Evolutionary conservation across 306 rosid genomes (phyloP).

Genomic region (Benincasa hispida): DNA sequence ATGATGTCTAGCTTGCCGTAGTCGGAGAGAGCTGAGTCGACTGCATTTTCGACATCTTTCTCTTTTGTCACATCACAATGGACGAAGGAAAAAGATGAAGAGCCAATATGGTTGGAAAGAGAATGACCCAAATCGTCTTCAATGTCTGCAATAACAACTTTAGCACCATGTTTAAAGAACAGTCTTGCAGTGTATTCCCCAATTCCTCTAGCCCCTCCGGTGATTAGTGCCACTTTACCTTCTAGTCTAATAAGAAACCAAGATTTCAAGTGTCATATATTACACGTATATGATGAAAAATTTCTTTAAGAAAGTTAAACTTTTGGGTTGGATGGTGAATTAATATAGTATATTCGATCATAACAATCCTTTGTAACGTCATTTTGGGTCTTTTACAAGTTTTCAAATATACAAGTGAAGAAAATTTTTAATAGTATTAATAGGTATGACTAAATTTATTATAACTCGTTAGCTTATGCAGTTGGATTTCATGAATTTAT

Average conservation of each 20-base stretch:
- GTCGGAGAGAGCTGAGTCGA: slow-evolving; percentile 13
- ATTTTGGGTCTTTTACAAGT: too few relatives aligned
- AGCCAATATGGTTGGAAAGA: neutral
- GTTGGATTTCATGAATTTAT: too few relatives aligned
- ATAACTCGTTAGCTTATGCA: too few relatives aligned
- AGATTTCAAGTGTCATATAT: too few relatives aligned
- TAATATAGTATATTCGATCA: too few relatives aligned
- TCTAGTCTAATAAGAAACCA: slow-evolving; percentile 24
- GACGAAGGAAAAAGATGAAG: slow-evolving; percentile 8
- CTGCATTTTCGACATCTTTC: slow-evolving; percentile 17
- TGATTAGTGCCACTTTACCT: slow-evolving; percentile 46
- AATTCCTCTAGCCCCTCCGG: slow-evolving; percentile 43
- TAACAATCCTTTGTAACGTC: too few relatives aligned
- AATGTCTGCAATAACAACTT: slow-evolving; percentile 33
- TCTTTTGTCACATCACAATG: slow-evolving; percentile 42
- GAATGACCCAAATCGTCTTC: slow-evolving; percentile 24
- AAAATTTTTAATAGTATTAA: too few relatives aligned
- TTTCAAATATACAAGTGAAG: too few relatives aligned
- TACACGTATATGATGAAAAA: too few relatives aligned
- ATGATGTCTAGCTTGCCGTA: slow-evolving; percentile 46
- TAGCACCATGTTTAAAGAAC: slow-evolving; percentile 37
- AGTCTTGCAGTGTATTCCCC: slow-evolving; percentile 33
- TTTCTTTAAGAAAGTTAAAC: too few relatives aligned
- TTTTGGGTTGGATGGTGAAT: too few relatives aligned
- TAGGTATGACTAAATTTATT: too few relatives aligned